A percentile compares a stretch with the other conserved stretches of the same genome.
Conservation (phyloP, 2,329 filamentous ascomycete species). For the Magnaporthales sp. region DNA sequence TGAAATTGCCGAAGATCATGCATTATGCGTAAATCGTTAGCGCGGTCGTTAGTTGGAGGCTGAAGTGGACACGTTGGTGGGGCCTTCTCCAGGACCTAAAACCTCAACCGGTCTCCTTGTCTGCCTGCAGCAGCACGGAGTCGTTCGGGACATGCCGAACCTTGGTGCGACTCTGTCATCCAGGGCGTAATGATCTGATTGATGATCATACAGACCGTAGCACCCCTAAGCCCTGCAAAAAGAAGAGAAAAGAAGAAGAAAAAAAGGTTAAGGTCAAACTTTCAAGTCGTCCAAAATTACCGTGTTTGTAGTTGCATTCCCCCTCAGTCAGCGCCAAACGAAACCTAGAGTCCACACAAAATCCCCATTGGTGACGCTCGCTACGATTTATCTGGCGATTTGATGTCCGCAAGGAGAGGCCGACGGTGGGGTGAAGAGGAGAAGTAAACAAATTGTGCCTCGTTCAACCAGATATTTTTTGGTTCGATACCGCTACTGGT, state of each 20-base stretch:
- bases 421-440: not conserved
- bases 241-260: too few relatives aligned
- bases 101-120: not conserved
- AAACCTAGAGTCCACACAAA: not conserved
- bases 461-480: not conserved
- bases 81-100: not conserved
- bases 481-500: not conserved
- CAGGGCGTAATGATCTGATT: not conserved
- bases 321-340: not conserved
- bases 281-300: not conserved
- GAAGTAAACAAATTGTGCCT: not conserved
- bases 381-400: not conserved
- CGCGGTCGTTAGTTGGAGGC: not conserved
- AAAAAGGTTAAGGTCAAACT: not conserved
- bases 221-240: not conserved
- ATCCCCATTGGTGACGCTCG: not conserved
- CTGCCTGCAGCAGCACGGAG: not conserved
- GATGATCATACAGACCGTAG: not conserved
- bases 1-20: not conserved
- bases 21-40: not conserved
- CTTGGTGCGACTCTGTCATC: not conserved
- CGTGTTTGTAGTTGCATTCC: not conserved
- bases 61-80: not conserved
- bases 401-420: not conserved
- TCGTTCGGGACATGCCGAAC: not conserved